Base-by-base conservation (phyloP, 2,329 filamentous ascomycete species). In the Ceratocystis eucalypticola region DNA sequence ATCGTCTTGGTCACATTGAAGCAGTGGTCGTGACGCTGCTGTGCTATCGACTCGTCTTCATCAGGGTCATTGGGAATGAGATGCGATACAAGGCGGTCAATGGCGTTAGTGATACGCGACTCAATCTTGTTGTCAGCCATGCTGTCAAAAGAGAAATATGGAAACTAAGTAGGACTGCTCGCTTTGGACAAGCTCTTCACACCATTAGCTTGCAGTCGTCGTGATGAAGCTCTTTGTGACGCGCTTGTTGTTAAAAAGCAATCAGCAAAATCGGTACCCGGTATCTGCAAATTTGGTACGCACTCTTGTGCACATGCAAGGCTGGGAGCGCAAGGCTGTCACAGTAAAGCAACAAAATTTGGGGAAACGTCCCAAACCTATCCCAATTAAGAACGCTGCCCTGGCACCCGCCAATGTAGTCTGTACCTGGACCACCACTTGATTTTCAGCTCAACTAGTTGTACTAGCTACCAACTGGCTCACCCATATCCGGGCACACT, bases 81-180 rank as follows among this genome's bases (percentile, higher is more conserved):
- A 73, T 88, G 87, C 71, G 86, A 80, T 73, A 95, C 85, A 73
- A 96, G 81, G 76, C 88, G 87, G 74, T 89, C 84, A 74, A 95
- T 85, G 74, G 89, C 90, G 75, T 85, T 86, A 74, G 87, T 84
- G 76, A 95, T 84, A 78, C 89, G 88, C 75, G 84, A 79, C 70
- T 76, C 76, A 50, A 66, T 68, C 71, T 76, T 77, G 33, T 61
- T 66, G 71, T 81, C 79, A 71, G 82, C 79, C 80, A 84, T 84
- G 6, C 12, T 57, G 6, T 17, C 3, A 57, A 28, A 12, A 17
- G 74, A 79, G 79, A 25, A 33, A 15, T 28, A 33, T 22, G 37
- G 28, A 28, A 10, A 46, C n/a, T 30, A 17, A 30, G 30, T 17
- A 8, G 66, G 25, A 25, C 45, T 12, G 25, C 37, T 37, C 30